Evolutionary conservation across 2,329 filamentous ascomycete genomes (phyloP), one percentile per base, ranked within the genome.

Genomic region (Apiospora phragmitis): DNA sequence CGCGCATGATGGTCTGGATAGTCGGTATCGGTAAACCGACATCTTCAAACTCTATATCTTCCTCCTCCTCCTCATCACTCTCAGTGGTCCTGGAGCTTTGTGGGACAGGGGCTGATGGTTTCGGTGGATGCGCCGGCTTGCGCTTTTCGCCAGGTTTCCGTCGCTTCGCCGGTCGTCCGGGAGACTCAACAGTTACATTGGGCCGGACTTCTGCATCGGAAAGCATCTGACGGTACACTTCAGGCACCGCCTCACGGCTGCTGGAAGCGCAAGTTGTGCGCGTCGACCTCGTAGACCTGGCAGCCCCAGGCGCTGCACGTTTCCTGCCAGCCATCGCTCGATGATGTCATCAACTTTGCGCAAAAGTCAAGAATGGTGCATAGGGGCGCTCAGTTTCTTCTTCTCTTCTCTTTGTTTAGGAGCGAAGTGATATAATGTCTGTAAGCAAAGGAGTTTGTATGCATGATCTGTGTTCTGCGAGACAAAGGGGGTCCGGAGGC

Each of bases 221-320:
- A 43, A 88, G 81, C 85, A 88, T 85, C 72, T 87, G 81, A 55
- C 78, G 80, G 74, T 87, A 87, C 43, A 88, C 80, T 38, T 83
- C 79, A 29, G 81, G 80, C 7, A 82, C 72, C 38, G 73, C 71
- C 51, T 72, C 67, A 38, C 73, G 70, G 65, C 65, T 72, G n/a
- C 75, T 70, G 26, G 76, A 77, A 7, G 78, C 76, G 69, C 76
- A 76, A 7, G 75, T 76, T 62, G 72, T 51, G 24, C 76, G 74
- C 26, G 75, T 68, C 38, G 68, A 29, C 16, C 73, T 38, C 42
- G 74, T 66, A 26, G 75, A 69, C 47, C 69, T 72, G 59, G 75
- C 72, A 38, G 67, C 70, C 18, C 62, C 71, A 62, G 74, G 67
- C 35, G 75, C 72, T 67, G 71, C 71, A 35, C 79, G 79, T 68